Evolutionary conservation across 768 basidiomycete genomes (phyloP).

Genomic region (Termitomyces sp.): DNA sequence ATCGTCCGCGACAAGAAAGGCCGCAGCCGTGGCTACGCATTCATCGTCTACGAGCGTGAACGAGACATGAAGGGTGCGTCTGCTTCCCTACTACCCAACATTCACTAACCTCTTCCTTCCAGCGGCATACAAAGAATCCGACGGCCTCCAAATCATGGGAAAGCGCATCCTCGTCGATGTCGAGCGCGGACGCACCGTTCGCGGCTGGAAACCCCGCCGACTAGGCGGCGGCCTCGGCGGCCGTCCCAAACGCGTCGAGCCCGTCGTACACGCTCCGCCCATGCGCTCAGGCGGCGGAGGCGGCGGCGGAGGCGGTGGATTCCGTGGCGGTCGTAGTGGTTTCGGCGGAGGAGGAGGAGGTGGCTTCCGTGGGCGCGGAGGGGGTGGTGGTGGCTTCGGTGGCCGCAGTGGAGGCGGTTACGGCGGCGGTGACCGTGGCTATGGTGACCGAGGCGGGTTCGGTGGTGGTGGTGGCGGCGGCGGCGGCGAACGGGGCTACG

Average conservation of each 20-base stretch:
- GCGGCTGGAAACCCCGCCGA: slow-evolving; percentile 97
- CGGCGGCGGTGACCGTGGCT: slow-evolving; percentile 42
- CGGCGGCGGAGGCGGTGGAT: slow-evolving; percentile 38
- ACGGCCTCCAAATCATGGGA: slow-evolving; percentile 93
- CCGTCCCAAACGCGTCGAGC: slow-evolving; percentile 77
- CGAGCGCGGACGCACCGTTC: slow-evolving; percentile 94
- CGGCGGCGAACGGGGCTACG: slow-evolving; percentile 30
- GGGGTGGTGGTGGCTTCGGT: slow-evolving; percentile 31
- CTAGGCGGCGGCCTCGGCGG: slow-evolving; percentile 99
- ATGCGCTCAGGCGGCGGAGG: slow-evolving; percentile 29
- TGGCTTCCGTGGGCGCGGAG: slow-evolving; percentile 33
- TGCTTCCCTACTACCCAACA: not conserved
- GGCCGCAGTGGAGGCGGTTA: slow-evolving; percentile 43
- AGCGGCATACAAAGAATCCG: slow-evolving; percentile 99
- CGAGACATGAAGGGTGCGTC: slow-evolving; percentile 95
- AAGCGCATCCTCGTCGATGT: slow-evolving; percentile 97
- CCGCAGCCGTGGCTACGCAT: slow-evolving; percentile 89
- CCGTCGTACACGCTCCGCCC: slow-evolving; percentile 26
- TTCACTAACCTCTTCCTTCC: slow-evolving; percentile 10
- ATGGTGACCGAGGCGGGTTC: slow-evolving; percentile 31
- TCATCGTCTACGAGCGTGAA: slow-evolving; percentile 96
- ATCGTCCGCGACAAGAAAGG: slow-evolving; percentile 90
- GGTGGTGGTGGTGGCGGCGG: slow-evolving; percentile 17
- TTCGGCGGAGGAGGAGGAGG: slow-evolving; percentile 41
- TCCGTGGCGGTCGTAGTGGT: slow-evolving; percentile 34